Evolutionary conservation across 116 monocot species (phyloP).

Genomic region (Dioscorea cayenensis): DNA sequence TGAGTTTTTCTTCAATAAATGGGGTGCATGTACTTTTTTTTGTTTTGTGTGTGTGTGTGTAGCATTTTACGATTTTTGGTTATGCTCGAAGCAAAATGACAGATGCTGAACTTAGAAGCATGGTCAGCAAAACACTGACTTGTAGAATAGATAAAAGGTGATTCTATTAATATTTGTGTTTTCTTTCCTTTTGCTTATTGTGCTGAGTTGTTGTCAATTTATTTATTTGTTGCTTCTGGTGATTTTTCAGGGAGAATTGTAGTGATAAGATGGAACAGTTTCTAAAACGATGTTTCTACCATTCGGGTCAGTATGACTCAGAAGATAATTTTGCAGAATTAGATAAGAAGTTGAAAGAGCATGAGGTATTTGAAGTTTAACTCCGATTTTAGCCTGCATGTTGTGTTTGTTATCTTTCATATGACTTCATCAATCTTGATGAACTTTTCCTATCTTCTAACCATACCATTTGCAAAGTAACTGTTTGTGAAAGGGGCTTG

Average conservation of each 20-base stretch:
- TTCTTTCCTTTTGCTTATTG: background rate
- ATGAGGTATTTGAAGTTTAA: conserved; percentile 51
- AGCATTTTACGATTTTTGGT: conserved; percentile 97
- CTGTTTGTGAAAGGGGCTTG: too few relatives aligned
- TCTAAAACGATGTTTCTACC: conserved; percentile 85
- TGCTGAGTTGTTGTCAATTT: background rate
- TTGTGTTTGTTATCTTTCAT: background rate
- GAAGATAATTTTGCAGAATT: conserved; percentile 66
- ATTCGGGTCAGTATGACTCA: conserved; percentile 91
- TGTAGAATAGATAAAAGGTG: conserved; percentile 95
- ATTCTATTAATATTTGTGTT: background rate
- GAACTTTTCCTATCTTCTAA: background rate
- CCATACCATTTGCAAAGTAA: too few relatives aligned
- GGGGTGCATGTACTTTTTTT: background rate
- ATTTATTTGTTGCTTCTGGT: conserved; percentile 1
- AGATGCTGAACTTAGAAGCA: conserved; percentile 77
- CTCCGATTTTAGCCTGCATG: background rate
- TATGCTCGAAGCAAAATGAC: conserved; percentile 95
- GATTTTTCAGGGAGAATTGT: conserved; percentile 71
- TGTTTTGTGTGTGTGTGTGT: background rate
- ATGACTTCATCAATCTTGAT: background rate
- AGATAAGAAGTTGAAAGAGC: conserved; percentile 73
- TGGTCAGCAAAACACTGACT: conserved; percentile 86
- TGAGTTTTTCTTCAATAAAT: background rate
- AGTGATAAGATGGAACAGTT: conserved; percentile 91